Evolutionary conservation across 2,329 filamentous ascomycete genomes (phyloP).

Genomic region (Sarocladium kiliense): DNA sequence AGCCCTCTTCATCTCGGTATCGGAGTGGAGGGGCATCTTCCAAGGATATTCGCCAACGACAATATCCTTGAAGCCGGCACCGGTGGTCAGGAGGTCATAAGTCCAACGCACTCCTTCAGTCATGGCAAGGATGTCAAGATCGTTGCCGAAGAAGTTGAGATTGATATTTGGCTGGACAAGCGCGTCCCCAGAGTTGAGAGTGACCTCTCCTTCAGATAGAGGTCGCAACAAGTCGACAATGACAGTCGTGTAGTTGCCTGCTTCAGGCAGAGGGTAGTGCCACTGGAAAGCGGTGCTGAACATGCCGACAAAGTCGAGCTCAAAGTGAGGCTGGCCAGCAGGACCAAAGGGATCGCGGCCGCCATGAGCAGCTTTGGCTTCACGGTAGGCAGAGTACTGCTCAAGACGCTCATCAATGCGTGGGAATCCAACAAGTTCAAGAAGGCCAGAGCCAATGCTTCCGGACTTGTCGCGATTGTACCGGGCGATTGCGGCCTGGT

Average conservation of each 20-base stretch:
- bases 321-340: slow-evolving; percentile 53
- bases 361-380: slow-evolving; percentile 34
- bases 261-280: slow-evolving; percentile 35
- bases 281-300: slow-evolving; percentile 46
- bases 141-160: slow-evolving; percentile 54
- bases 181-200: slow-evolving; percentile 50
- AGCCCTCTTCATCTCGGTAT: slow-evolving; percentile 50
- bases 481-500: slow-evolving; percentile 26
- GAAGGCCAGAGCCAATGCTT: slow-evolving; percentile 33
- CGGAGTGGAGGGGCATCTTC: slow-evolving; percentile 50
- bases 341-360: slow-evolving; percentile 50
- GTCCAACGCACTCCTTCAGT: slow-evolving; percentile 51
- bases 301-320: slow-evolving; percentile 57
- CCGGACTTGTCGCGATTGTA: slow-evolving; percentile 34
- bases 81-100: slow-evolving; percentile 53
- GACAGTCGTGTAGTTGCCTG: slow-evolving; percentile 49
- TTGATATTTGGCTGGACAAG: slow-evolving; percentile 53
- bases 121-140: slow-evolving; percentile 51
- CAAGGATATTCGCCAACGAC: slow-evolving; percentile 52
- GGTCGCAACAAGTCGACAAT: slow-evolving; percentile 43
- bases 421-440: slow-evolving; percentile 51
- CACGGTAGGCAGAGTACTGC: slow-evolving; percentile 40
- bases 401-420: slow-evolving; percentile 50
- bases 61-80: slow-evolving; percentile 51
- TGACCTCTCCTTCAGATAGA: slow-evolving; percentile 40